Base-by-base conservation (phyloP, 1,284 basidiomycete species). In the Acaromyces ingoldii region DNA sequence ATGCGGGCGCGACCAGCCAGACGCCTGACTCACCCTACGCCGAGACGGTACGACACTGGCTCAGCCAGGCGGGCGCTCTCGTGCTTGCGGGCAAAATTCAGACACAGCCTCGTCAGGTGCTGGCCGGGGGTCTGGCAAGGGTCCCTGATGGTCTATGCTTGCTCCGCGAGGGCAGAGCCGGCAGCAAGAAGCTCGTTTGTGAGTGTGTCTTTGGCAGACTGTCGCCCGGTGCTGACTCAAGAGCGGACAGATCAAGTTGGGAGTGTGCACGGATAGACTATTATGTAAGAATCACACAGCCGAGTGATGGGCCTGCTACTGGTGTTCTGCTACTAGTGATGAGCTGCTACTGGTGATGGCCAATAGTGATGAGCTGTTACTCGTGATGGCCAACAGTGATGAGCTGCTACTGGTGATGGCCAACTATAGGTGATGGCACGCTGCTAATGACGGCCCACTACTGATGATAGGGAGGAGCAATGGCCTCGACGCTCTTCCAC, bases 141-240 rank as follows among this genome's bases (percentile, higher is more conserved):
- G 73, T 76, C 9, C 49, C 57, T 29, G 72, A 74, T 41, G 75
- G 73, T 0, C 25, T 76, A 34, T 45, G 61, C 53, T 51, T 70
- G 26, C 39, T 73, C 33, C 43, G 65, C 44, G 53, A 58, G 24
- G 57, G 59, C 30, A 65, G 70, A 41, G 75, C 69, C 6, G 62
- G 58, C 33, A 70, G 67, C 10, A 66, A 70, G 47, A 77, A 77
- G 62, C 60, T 77, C 2, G 76, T 77, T 40, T 76, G 75, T 51
- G 36, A 60, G 58, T 57, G 22, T 11, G 13, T 11, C 22, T 26
- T 17, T 10, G 17, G 10, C 17, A 10, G 31, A 34, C 10, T 34
- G 31, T 34, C 31, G 31, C 10, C 17, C 31, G 31, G 10, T 34
- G n/a, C n/a, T n/a, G n/a, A n/a, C n/a, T n/a, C n/a, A n/a, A n/a